phyloP scores from a whole-genome alignment of 2,329 filamentous ascomycete species.

The Exserohilum rostratum region DNA sequence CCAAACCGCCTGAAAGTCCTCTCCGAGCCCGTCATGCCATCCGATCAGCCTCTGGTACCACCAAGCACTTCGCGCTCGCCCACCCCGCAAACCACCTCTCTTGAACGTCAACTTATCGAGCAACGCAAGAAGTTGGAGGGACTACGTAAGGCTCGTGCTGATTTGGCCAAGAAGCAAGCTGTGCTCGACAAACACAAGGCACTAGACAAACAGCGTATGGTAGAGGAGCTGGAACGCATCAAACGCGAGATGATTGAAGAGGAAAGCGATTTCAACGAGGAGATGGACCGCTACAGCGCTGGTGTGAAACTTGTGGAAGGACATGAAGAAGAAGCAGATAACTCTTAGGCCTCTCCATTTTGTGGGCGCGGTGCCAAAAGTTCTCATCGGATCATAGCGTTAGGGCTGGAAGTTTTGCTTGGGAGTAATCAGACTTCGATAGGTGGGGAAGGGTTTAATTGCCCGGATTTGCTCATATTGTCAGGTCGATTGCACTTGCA shows the following conservation, averaged over 20 bases:
- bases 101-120: constrained; percentile 21
- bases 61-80: constrained; percentile 3
- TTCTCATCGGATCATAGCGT: neutral
- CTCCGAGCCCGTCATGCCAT: neutral
- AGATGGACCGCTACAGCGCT: constrained; percentile 19
- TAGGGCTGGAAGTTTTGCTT: constrained; percentile 1
- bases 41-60: neutral
- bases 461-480: no score
- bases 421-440: neutral
- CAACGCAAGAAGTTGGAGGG: constrained; percentile 25
- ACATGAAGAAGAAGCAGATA: constrained; percentile 18
- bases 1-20: constrained; percentile 18
- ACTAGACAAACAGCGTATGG: constrained; percentile 24
- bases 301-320: constrained; percentile 25
- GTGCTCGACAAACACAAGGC: constrained; percentile 22
- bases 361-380: neutral
- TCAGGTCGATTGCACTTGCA: no score
- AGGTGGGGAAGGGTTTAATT: no score
- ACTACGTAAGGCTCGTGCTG: constrained; percentile 19
- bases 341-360: neutral
- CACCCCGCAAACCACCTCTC: constrained; percentile 3
- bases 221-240: constrained; percentile 30
- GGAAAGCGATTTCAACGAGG: constrained; percentile 19
- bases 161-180: constrained; percentile 24
- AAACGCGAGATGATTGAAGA: constrained; percentile 25